Base-by-base conservation (phyloP, 2,329 filamentous ascomycete species). In the Colletotrichum coccodes region DNA sequence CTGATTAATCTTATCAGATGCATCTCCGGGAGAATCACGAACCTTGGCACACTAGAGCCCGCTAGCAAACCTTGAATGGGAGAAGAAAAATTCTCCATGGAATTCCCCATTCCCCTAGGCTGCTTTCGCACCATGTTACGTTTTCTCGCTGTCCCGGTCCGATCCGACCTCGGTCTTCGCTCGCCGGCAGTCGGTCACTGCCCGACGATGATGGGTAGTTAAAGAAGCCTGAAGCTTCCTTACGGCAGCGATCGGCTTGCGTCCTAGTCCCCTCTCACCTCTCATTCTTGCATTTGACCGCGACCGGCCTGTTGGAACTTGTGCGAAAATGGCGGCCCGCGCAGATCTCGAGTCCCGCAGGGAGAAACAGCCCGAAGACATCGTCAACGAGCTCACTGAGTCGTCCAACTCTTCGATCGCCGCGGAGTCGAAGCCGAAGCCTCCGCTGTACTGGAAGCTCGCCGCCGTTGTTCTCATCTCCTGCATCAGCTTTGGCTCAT, bases 401-500 rank as follows among this genome's bases (percentile, higher is more conserved):
- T 46, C 44, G 12, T 59, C 66, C 6, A 26, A 44, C 14, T 56
- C 66, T 14, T 60, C 61, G 6, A 46, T 56, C 0, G 12, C 34
- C 4, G 66, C 60, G 3, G 56, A 63, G 32, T 6, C 34, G 23
- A 69, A 52, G 30, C 61, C 66, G 4, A 50, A 65, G 2, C 66
- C 66, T 3, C 56, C 69, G 0, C n/a, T 70, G 61, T 56, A 56
- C 28, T 71, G 69, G 69, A 71, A 70, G 81, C 34, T 71, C 52
- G 23, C 52, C 6, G 66, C 87, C 0, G 83, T 90, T 3, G 54
- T 87, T 0, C 73, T 88, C 9, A 85, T 87, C 2, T 84, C 83
- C 16, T 76, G 82, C 62, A 88, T 90, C 71, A 87, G 88, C 1
- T 90, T 90, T 72, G 88, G 88, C 0, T 86, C 86, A 0, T 84